Evolutionary conservation across 257 asterid genomes (phyloP).

Genomic region (Mentha longifolia): DNA sequence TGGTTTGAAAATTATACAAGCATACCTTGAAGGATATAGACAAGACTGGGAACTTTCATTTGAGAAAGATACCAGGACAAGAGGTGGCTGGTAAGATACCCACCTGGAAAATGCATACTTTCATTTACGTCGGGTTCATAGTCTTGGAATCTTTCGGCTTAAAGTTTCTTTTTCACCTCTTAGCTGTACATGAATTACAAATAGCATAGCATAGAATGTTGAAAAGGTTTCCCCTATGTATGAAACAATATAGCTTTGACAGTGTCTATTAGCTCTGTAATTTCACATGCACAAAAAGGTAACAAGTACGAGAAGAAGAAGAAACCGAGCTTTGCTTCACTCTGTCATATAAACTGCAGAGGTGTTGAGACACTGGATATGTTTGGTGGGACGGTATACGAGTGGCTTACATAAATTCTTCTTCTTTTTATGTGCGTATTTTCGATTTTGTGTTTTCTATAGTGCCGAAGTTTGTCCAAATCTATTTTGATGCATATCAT

Average conservation of each 20-base stretch:
- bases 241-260: not conserved
- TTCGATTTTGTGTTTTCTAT: too few relatives aligned
- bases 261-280: not conserved
- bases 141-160: not conserved
- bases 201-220: not conserved
- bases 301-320: not conserved
- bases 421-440: not conserved
- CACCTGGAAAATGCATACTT: not conserved
- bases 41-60: conserved; percentile 97
- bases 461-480: too few relatives aligned
- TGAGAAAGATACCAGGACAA: conserved; percentile 90
- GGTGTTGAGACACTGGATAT: not conserved
- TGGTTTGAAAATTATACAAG: conserved; percentile 78
- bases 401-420: not conserved
- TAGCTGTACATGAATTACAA: not conserved
- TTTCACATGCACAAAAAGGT: not conserved
- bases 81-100: conserved; percentile 89
- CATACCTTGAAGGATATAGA: conserved; percentile 86
- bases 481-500: too few relatives aligned
- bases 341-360: too few relatives aligned
- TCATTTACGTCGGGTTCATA: not conserved
- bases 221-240: conserved; percentile 10
- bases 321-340: too few relatives aligned
- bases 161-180: not conserved
- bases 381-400: not conserved